Evolutionary conservation across 139 green algal species (phyloP), one percentile per base, ranked within the genome.

Genomic region (Tetradesmus lagerheimii): DNA sequence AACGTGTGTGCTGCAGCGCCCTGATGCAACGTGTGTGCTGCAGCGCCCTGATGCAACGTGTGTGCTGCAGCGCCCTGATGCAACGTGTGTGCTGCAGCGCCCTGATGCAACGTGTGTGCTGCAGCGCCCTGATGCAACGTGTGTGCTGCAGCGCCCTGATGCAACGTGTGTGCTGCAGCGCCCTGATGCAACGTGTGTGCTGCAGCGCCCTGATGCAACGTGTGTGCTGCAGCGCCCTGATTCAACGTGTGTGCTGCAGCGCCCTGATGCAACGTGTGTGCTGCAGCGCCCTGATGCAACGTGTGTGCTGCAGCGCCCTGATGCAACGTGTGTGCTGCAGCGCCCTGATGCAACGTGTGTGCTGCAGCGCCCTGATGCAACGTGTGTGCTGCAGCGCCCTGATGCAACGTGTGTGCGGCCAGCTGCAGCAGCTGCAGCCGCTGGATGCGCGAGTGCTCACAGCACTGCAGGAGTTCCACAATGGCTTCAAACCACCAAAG

Each of bases 381-480:
- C 11, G 66, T 77, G 25, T 37, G 29, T 74, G 29, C 27, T 37
- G 45, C 81, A 86, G 81, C 16, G 47, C 47, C 5, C 81, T 86
- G 31, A 86, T 75, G 47, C n/a, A 75, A 15, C 81, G 81, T 15
- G 47, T 86, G 16, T 86, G 81, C 35, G 31, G n/a, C 8, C 47
- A 86, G 45, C 81, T 86, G 15, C 81, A 86, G 31, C 81, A 86
- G 16, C 34, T 86, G 81, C 37, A 77, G 18, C 47, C 47, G 1
- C 27, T 86, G 41, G 81, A 86, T 8, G 0, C 50, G 16, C n/a
- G 81, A 0, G 81, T 86, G 50, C 47, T 86, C 15, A 50, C 39
- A n/a, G 81, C 81, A 11, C 41, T 86, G 14, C 27, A 86, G 12
- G 81, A 86, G 41, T 86, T 76, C n/a, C 81, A 86, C 15, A 20